Evolutionary conservation across 73 alveolate species (phyloP), one percentile per base, ranked within the genome.

Genomic region (Paramecium bursaria): DNA sequence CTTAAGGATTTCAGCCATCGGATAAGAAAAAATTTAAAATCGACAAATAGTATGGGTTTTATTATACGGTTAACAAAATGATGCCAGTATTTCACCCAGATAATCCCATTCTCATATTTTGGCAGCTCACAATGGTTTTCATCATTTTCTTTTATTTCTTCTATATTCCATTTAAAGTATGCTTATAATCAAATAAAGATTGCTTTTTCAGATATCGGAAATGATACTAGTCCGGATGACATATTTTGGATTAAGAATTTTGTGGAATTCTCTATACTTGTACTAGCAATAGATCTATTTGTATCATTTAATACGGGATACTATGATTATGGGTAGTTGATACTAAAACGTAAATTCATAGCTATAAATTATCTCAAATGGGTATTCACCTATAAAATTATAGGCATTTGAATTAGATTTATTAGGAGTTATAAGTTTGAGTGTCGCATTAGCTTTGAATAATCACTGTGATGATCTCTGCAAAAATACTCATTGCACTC

Each of bases 351-450:
- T 19, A 31, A 14, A 19, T 26, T 15, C 10, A 67, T 67, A 3
- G 82, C 82, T 3, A 3, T 39, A 15, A 67, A 67, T 1, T 67
- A 67, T 42, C n/a, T 67, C 5, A 7, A 25, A 19, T 67, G 82
- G 82, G 82, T 67, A 67, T 67, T 33, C 29, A 21, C 14, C 44
- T 3, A 4, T 3, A 3, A 25, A 1, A 35, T 67, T 15, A 21
- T 31, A 67, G 82, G 82, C 26, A 67, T 67, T 67, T 10, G 82
- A 67, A 67, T 67, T 67, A 67, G 82, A 67, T 42, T 67, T 39
- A 14, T 9, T 67, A 2, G 82, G 82, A 35, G 82, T 67, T 11
- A 0, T 67, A 14, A 25, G 50, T 25, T 14, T 67, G 3, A 35
- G 33, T 21, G 19, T 67, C 6, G 26, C 82, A 35, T 67, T 67